A percentile compares a stretch with the other conserved stretches of the same genome.
phyloP scores from a whole-genome alignment of 83 land plant species.

The Picea engelmannii region DNA sequence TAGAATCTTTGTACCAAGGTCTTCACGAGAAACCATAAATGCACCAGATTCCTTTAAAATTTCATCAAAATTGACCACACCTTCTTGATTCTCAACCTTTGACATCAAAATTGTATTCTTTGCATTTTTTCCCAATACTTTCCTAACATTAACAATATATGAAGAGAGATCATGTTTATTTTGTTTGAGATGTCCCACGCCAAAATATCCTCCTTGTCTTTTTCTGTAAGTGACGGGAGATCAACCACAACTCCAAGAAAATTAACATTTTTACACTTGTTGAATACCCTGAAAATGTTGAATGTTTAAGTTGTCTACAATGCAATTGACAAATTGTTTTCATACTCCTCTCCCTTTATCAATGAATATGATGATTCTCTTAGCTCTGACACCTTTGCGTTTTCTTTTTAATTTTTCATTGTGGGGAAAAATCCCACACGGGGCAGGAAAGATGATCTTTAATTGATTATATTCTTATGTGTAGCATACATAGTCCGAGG shows the following conservation, averaged over 20 bases:
- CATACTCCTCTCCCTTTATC: no score
- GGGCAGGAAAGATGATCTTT: no score
- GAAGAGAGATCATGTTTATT: constrained; percentile 51
- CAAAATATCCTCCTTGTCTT: constrained; percentile 45
- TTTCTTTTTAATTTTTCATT: no score
- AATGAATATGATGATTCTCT: no score
- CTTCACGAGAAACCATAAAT: constrained; percentile 53
- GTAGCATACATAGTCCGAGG: no score
- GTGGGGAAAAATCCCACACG: no score
- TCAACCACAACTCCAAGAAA: constrained; percentile 55
- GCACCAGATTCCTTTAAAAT: constrained; percentile 48
- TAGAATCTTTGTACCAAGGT: constrained; percentile 53
- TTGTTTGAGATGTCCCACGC: constrained; percentile 49
- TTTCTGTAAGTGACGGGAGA: constrained; percentile 52
- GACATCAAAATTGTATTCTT: no score
- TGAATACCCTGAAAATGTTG: no score
- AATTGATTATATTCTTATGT: no score
- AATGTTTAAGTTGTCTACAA: no score
- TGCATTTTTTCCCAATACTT: constrained; percentile 48
- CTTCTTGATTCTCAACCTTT: constrained; percentile 42
- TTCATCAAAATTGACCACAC: constrained; percentile 54
- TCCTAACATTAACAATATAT: constrained; percentile 51
- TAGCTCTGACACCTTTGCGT: no score
- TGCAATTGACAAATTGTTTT: no score
- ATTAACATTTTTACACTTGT: constrained; percentile 40